These are phyloP conservation scores for Ulota crispa DNA, from an alignment of 225 moss, liverwort and hornwort species.

Conservation along the genomic window DNA sequence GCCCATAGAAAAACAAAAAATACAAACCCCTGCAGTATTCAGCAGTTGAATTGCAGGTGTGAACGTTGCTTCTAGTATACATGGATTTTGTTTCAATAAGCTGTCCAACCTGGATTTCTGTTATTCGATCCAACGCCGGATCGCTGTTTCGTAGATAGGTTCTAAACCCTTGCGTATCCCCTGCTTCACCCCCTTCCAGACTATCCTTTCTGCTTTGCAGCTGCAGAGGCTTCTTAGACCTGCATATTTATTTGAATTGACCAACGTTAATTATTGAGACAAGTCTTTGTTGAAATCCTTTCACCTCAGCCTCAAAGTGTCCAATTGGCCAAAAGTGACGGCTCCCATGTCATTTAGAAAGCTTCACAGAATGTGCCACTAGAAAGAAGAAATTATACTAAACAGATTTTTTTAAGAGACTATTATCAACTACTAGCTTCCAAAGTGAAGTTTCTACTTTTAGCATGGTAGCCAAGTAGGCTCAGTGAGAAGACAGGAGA, in stretches of 20 bases:
- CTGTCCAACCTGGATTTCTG: conserved; percentile 53
- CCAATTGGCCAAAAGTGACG: neutral
- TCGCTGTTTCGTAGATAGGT: conserved; percentile 34
- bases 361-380: neutral
- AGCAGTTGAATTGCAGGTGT: neutral
- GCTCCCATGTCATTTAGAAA: neutral
- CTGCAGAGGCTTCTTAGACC: conserved; percentile 46
- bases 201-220: conserved; percentile 23
- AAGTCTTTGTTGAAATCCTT: neutral
- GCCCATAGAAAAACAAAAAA: conserved; percentile 6
- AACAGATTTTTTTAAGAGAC: neutral
- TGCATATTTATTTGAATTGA: conserved; percentile 20
- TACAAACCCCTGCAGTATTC: neutral
- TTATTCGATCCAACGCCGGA: conserved; percentile 34
- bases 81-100: neutral
- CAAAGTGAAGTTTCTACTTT: neutral
- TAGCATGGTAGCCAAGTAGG: neutral
- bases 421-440: neutral
- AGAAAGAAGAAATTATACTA: neutral
- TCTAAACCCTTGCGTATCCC: conserved; percentile 32
- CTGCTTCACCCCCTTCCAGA: conserved; percentile 12
- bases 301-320: neutral
- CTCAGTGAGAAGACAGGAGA: neutral
- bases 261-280: neutral
- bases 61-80: neutral